Percentiles rank a stretch among this genome's conserved stretches.
These are phyloP conservation scores for Calonectria hawksworthii DNA, from an alignment of 2,329 filamentous ascomycete species.

Conservation along the genomic window DNA sequence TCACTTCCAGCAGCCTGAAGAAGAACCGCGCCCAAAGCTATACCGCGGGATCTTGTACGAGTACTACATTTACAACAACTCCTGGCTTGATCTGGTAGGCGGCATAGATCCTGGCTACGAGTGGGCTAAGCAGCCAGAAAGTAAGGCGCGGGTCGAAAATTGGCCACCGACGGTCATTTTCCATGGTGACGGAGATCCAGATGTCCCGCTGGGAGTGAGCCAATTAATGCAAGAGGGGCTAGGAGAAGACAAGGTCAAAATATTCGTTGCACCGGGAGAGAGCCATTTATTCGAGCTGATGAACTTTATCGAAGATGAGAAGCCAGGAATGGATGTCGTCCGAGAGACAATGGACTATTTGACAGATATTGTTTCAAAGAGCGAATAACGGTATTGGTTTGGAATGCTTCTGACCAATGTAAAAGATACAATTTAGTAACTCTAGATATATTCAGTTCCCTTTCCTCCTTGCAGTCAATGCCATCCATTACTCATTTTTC, in stretches of 20 bases:
- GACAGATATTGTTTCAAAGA: constrained; percentile 35
- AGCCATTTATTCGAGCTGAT: constrained; percentile 48
- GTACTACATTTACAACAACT: constrained; percentile 51
- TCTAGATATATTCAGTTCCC: not conserved
- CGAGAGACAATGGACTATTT: constrained; percentile 41
- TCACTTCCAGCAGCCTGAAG: constrained; percentile 25
- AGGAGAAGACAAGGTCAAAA: constrained; percentile 42
- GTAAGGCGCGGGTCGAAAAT: constrained; percentile 23
- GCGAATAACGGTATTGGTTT: not conserved
- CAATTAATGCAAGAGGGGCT: constrained; percentile 44
- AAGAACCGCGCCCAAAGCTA: not conserved
- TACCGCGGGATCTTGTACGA: constrained; percentile 48
- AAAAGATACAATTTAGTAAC: not conserved
- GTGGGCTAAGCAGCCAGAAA: constrained; percentile 39
- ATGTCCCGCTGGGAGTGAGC: constrained; percentile 48
- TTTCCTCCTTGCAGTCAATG: not conserved
- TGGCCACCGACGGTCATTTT: constrained; percentile 54
- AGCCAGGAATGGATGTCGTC: constrained; percentile 45
- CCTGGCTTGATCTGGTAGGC: constrained; percentile 45
- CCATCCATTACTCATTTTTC: not conserved
- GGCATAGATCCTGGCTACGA: constrained; percentile 50
- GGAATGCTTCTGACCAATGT: not conserved
- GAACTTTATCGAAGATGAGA: constrained; percentile 48
- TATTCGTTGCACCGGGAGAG: constrained; percentile 45
- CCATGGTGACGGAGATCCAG: constrained; percentile 48